These are phyloP conservation scores for Solanum tacnaense DNA, from an alignment of 257 asterid species.

Conservation along the genomic window DNA sequence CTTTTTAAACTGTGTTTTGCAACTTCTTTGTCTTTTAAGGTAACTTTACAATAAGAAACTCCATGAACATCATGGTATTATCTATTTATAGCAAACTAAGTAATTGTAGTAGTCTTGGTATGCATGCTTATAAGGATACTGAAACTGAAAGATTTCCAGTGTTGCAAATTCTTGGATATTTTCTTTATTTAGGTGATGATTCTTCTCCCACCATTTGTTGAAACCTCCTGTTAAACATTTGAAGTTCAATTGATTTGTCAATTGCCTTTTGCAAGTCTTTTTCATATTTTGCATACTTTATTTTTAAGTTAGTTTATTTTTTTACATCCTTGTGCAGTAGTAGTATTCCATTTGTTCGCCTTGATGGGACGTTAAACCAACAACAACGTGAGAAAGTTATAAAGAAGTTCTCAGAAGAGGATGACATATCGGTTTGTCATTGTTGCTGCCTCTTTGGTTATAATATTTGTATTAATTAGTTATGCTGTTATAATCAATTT, in stretches of 20 bases:
- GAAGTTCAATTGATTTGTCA: background rate
- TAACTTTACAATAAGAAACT: background rate
- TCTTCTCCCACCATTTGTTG: background rate
- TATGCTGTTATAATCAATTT: background rate
- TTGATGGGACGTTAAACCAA: slow-evolving; percentile 90
- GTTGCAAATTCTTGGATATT: background rate
- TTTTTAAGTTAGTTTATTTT: background rate
- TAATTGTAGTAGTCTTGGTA: background rate
- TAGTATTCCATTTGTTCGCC: slow-evolving; percentile 62
- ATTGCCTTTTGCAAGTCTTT: background rate
- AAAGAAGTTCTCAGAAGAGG: slow-evolving; percentile 78
- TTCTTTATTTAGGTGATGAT: background rate
- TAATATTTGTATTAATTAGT: background rate
- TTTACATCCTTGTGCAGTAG: slow-evolving; percentile 30
- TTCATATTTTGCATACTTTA: background rate
- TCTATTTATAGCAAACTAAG: background rate
- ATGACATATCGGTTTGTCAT: slow-evolving; percentile 45
- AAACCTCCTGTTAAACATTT: background rate
- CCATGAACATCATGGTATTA: background rate
- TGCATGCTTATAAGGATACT: background rate
- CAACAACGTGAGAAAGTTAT: slow-evolving; percentile 91
- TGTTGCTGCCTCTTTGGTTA: background rate
- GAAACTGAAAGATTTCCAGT: background rate
- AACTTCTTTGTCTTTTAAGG: background rate
- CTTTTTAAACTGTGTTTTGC: background rate